A percentile compares a stretch with the other conserved stretches of the same genome.
Evolutionary conservation across 768 basidiomycete species (phyloP).

Genomic region (Kwoniella sp.): DNA sequence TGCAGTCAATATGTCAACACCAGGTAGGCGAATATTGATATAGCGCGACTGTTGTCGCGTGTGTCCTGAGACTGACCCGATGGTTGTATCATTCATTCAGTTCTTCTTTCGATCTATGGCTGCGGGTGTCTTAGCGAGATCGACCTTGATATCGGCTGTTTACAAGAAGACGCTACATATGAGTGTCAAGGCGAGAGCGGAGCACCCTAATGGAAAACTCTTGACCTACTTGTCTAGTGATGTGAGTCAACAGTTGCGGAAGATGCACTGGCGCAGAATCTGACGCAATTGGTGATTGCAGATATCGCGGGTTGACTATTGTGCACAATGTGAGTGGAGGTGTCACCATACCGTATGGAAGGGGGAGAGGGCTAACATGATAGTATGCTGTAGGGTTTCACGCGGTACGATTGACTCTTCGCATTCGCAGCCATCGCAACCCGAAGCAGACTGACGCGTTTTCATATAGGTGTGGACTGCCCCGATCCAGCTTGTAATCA

Average conservation of each 20-base stretch:
- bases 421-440: too few relatives aligned
- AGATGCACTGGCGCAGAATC: too few relatives aligned
- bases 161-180: slow-evolving; percentile 39
- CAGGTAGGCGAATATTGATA: slow-evolving; percentile 33
- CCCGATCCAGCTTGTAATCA: slow-evolving; percentile 65
- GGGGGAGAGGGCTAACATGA: not conserved
- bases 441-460: not conserved
- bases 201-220: slow-evolving; percentile 55
- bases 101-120: slow-evolving; percentile 56
- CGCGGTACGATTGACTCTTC: slow-evolving; percentile 39
- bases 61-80: too few relatives aligned
- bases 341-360: not conserved
- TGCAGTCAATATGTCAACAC: slow-evolving; percentile 50
- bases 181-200: slow-evolving; percentile 25
- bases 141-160: slow-evolving; percentile 46
- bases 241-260: slow-evolving; percentile 56
- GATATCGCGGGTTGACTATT: slow-evolving; percentile 55
- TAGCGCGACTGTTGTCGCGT: too few relatives aligned
- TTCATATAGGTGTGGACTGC: slow-evolving; percentile 70
- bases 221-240: slow-evolving; percentile 61
- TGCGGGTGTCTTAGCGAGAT: slow-evolving; percentile 45
- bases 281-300: not conserved
- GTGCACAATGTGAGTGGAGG: slow-evolving; percentile 62
- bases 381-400: slow-evolving; percentile 58
- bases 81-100: too few relatives aligned